Evolutionary conservation across 352 stramenopile genomes (phyloP).

Genomic region (Phytophthora sp.): DNA sequence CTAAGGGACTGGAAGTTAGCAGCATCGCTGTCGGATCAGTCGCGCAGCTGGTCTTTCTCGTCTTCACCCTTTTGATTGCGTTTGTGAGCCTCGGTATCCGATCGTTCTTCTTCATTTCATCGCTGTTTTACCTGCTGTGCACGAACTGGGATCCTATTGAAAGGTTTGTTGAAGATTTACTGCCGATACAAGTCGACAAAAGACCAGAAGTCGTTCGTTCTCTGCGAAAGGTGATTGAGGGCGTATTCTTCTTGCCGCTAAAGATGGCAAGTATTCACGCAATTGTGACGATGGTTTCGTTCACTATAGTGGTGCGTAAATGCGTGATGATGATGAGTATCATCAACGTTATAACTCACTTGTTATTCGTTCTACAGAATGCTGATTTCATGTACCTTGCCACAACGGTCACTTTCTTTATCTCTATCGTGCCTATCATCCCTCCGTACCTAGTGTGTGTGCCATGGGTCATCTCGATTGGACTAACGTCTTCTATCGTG

Average conservation of each 20-base stretch:
- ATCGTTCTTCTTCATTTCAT: slow-evolving; percentile 89
- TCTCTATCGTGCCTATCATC: slow-evolving; percentile 90
- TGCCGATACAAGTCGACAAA: slow-evolving; percentile 81
- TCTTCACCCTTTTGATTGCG: slow-evolving; percentile 80
- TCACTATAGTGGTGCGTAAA: slow-evolving; percentile 77
- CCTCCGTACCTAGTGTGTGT: slow-evolving; percentile 86
- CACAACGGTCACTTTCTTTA: slow-evolving; percentile 87
- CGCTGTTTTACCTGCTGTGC: slow-evolving; percentile 87
- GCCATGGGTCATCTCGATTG: slow-evolving; percentile 82
- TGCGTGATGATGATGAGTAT: not conserved
- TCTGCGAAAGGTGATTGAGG: slow-evolving; percentile 82
- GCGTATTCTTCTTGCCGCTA: slow-evolving; percentile 87
- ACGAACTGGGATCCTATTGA: slow-evolving; percentile 90
- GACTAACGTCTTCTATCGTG: slow-evolving; percentile 80
- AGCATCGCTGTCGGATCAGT: slow-evolving; percentile 84
- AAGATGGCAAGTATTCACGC: slow-evolving; percentile 91
- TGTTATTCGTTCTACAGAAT: slow-evolving; percentile 46
- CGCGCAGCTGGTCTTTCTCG: slow-evolving; percentile 77
- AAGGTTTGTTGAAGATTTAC: slow-evolving; percentile 76
- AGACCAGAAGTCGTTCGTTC: slow-evolving; percentile 72
- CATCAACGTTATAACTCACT: not conserved
- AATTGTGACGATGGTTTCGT: slow-evolving; percentile 88
- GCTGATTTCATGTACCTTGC: slow-evolving; percentile 88
- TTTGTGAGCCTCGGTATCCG: slow-evolving; percentile 88
- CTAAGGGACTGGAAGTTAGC: slow-evolving; percentile 84